Base-by-base conservation (phyloP, 371 early-diverging fungal genomes). In the Spraguea lophii region DNA sequence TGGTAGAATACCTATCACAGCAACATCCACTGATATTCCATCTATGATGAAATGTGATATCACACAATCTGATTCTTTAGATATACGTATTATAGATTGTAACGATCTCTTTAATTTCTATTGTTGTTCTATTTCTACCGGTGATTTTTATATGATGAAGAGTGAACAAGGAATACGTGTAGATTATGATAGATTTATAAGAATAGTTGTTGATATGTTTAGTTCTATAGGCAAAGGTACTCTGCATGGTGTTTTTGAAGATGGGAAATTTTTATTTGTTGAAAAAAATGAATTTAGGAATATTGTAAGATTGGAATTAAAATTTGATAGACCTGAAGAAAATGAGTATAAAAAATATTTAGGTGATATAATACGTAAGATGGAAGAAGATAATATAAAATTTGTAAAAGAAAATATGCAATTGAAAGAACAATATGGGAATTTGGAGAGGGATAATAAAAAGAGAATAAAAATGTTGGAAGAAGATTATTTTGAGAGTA, bases 161-260 rank as follows among this genome's bases (percentile, higher is more conserved):
- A 57, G 62, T n/a, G 65, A 62, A 27, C 72, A 71, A 53, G 64
- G 63, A 36, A 66, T 71, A 36, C 48, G 65, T 16, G 69, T 71
- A 22, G 67, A 69, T 42, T 71, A 53, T 47, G 56, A 57, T 2
- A 49, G 27, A 46, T 71, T 71, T 50, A 41, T 62, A 16, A 39
- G 23, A 34, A 61, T 48, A 19, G 25, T 69, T 19, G 48, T 59
- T 3, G 64, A 65, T 34, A 39, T 71, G 41, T 60, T 71, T 22
- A 54, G 64, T 43, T 37, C 30, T n/a, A 26, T 71, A 44, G 35
- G 41, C 1, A 63, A 26, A 27, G 41, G 43, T 27, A 52, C 48
- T 23, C 44, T 66, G 7, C 53, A 16, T 24, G 61, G 54, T 15
- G 21, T 45, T 15, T 61, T 68, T 46, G 30, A 24, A 17, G 48